phyloP scores from a whole-genome alignment of 148 eudicot genomes.

The Salicornia ramosissima region DNA sequence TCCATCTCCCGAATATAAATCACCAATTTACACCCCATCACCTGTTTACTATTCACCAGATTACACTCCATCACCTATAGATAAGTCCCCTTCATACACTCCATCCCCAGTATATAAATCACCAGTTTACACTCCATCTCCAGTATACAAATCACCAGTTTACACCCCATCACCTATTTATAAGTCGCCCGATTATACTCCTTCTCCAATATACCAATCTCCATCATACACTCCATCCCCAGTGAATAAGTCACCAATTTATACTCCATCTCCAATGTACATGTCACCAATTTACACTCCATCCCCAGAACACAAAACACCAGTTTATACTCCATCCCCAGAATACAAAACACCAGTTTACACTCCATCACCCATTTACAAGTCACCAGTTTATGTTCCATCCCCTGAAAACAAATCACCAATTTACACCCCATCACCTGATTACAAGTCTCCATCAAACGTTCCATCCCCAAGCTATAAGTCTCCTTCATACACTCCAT shows the following conservation, averaged over 20 bases:
- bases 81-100: background rate
- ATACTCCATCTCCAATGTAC: background rate
- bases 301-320: background rate
- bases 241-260: background rate
- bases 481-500: background rate
- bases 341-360: background rate
- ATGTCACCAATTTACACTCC: background rate
- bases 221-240: slow-evolving; percentile 1
- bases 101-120: background rate
- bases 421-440: slow-evolving; percentile 1
- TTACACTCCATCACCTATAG: background rate
- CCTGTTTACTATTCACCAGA: background rate
- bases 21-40: no score
- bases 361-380: background rate
- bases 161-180: background rate
- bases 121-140: background rate
- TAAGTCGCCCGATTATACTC: background rate
- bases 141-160: background rate
- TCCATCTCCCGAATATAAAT: no score
- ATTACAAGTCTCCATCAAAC: background rate
- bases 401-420: background rate
- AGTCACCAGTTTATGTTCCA: background rate
- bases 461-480: background rate
- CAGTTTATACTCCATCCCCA: background rate
- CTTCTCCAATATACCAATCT: background rate